Conservation (phyloP, 805 yeast species). For the Sugiyamaella marilandica region DNA sequence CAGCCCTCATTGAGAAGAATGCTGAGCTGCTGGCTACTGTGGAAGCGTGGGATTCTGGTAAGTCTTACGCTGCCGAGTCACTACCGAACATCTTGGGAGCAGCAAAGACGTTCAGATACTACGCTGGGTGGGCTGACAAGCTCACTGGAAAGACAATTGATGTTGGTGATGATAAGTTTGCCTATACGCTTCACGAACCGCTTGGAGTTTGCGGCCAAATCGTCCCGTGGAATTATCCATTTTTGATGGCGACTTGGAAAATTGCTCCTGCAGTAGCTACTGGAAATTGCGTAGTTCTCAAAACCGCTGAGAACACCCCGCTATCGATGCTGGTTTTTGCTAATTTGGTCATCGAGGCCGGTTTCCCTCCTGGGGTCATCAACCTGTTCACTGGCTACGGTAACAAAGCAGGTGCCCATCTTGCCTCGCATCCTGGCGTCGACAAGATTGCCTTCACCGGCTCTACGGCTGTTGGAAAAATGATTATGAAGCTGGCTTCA, state of each 20-base stretch:
- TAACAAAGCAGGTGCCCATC: constrained; percentile 59
- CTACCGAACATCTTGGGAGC: constrained; percentile 28
- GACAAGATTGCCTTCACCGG: constrained; percentile 93
- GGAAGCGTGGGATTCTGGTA: constrained; percentile 89
- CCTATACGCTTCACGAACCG: constrained; percentile 67
- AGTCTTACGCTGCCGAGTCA: constrained; percentile 41
- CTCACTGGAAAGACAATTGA: constrained; percentile 58
- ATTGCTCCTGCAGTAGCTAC: constrained; percentile 79
- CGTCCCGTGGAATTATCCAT: constrained; percentile 71
- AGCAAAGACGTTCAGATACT: constrained; percentile 53
- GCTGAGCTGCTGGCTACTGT: constrained; percentile 69
- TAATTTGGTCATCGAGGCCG: constrained; percentile 53
- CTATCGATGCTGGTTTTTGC: constrained; percentile 62
- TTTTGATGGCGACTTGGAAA: constrained; percentile 74
- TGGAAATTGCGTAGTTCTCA: constrained; percentile 68
- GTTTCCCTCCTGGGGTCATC: constrained; percentile 72
- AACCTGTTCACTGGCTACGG: constrained; percentile 72
- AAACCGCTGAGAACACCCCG: constrained; percentile 74
- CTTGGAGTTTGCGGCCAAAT: constrained; percentile 63
- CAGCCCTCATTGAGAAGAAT: constrained; percentile 72
- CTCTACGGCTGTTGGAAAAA: constrained; percentile 82
- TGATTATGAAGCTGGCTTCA: constrained; percentile 71
- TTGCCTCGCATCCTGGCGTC: constrained; percentile 59
- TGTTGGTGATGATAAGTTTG: constrained; percentile 53
- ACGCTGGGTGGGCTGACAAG: constrained; percentile 75